A percentile compares a stretch with the other conserved stretches of the same genome.
These are phyloP conservation scores for Venturia asperata DNA, from an alignment of 2,329 filamentous ascomycete genomes.

Conservation along the genomic window DNA sequence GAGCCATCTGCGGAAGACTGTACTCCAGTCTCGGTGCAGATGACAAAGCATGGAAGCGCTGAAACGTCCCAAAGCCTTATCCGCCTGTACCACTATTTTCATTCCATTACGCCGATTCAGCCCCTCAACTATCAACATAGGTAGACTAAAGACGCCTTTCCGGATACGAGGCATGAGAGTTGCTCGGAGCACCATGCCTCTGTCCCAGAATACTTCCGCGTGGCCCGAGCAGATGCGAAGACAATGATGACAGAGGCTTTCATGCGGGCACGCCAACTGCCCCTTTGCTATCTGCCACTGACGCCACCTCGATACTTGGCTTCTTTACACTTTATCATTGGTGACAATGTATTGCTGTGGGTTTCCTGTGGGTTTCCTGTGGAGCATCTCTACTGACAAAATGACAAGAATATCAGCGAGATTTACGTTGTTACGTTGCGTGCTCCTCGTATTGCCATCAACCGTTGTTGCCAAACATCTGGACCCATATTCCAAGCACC, in stretches of 20 bases:
- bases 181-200: too few species aligned
- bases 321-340: background rate
- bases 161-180: too few species aligned
- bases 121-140: background rate
- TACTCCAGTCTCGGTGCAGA: background rate
- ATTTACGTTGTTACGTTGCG: too few species aligned
- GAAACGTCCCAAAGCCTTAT: background rate
- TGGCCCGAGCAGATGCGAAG: too few species aligned
- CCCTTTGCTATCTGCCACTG: background rate
- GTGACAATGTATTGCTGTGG: background rate
- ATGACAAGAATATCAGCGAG: background rate
- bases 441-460: background rate
- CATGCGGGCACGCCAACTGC: background rate
- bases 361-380: too few species aligned
- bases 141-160: too few species aligned
- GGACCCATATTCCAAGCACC: background rate
- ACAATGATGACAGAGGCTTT: too few species aligned
- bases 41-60: background rate
- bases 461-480: background rate
- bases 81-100: background rate
- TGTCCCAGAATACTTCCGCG: too few species aligned
- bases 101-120: background rate
- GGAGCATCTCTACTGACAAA: background rate
- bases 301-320: background rate
- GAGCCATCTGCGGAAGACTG: background rate